phyloP scores from a whole-genome alignment of 2,329 filamentous ascomycete genomes.

The Botrytis medusae region DNA sequence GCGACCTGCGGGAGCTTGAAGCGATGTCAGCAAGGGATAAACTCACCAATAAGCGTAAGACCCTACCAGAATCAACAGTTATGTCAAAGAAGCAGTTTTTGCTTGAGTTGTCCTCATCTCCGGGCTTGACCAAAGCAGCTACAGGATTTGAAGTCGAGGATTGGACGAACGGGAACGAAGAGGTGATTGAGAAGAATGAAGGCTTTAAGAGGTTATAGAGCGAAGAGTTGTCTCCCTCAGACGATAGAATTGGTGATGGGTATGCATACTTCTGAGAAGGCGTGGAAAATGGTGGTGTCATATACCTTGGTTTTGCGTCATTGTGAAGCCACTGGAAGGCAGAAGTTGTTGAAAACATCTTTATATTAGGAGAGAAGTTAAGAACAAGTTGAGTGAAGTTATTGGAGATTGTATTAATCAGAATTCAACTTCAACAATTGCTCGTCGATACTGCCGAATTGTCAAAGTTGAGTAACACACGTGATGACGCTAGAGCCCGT shows the following conservation, averaged over 20 bases:
- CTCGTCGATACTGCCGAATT: not conserved
- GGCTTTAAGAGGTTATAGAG: slow-evolving; percentile 14
- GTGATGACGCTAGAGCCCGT: not conserved
- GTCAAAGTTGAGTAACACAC: not conserved
- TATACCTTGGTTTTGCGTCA: slow-evolving; percentile 6
- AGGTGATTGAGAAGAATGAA: slow-evolving; percentile 19
- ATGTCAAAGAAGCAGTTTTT: slow-evolving; percentile 20
- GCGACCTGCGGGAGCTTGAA: slow-evolving; percentile 51
- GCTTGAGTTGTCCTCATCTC: not conserved
- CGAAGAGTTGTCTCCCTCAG: not conserved
- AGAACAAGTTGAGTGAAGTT: not conserved
- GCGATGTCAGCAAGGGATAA: not conserved
- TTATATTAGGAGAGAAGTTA: not conserved
- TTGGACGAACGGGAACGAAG: slow-evolving; percentile 10
- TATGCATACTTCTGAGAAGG: slow-evolving; percentile 15
- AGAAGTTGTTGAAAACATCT: slow-evolving; percentile 13
- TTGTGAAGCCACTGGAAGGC: slow-evolving; percentile 18
- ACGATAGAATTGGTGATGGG: not conserved
- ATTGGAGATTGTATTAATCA: not conserved
- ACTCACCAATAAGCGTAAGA: no score
- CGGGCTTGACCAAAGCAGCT: not conserved
- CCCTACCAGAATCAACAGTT: slow-evolving; percentile 12
- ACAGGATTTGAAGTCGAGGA: slow-evolving; percentile 1
- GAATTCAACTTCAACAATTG: not conserved
- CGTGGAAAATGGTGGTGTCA: not conserved